A percentile compares a stretch with the other conserved stretches of the same genome.
phyloP scores from a whole-genome alignment of 768 basidiomycete genomes.

The Sporobolomyces pararoseus region DNA sequence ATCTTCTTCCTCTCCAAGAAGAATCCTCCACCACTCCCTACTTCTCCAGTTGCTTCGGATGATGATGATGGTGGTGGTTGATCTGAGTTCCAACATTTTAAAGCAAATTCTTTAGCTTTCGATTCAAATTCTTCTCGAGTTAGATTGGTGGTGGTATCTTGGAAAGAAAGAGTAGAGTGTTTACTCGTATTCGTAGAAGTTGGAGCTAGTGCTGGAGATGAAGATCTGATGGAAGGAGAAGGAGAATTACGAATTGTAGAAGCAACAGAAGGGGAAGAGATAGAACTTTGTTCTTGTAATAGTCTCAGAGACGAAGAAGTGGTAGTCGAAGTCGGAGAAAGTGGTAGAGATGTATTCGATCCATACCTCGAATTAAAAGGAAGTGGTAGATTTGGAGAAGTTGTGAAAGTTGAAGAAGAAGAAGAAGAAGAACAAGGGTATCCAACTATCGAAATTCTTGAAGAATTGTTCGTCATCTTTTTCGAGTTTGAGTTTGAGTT shows the following conservation, averaged over 20 bases:
- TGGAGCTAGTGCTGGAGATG: too few relatives aligned
- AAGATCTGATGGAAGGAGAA: not conserved
- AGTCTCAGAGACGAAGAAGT: too few relatives aligned
- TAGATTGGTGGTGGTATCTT: not conserved
- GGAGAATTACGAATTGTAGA: not conserved
- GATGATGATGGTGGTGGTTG: too few relatives aligned
- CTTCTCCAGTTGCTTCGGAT: too few relatives aligned
- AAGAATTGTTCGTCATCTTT: not conserved
- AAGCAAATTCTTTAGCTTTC: slow-evolving; percentile 67
- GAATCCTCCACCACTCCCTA: too few relatives aligned
- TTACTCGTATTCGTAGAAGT: too few relatives aligned
- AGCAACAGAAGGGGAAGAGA: not conserved
- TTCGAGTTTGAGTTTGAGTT: not conserved
- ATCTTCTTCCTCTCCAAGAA: slow-evolving; percentile 86
- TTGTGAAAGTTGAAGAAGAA: not conserved
- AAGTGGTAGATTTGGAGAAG: not conserved
- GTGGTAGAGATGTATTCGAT: too few relatives aligned
- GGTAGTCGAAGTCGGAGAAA: not conserved
- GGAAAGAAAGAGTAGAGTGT: not conserved
- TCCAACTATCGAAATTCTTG: not conserved
- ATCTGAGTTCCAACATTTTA: slow-evolving; percentile 79
- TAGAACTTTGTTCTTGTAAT: not conserved
- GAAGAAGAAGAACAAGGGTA: not conserved
- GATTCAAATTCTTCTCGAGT: slow-evolving; percentile 42
- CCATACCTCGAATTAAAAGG: too few relatives aligned